Base-by-base conservation (phyloP, 805 yeast genomes). In the Suhomyces prunicola region DNA sequence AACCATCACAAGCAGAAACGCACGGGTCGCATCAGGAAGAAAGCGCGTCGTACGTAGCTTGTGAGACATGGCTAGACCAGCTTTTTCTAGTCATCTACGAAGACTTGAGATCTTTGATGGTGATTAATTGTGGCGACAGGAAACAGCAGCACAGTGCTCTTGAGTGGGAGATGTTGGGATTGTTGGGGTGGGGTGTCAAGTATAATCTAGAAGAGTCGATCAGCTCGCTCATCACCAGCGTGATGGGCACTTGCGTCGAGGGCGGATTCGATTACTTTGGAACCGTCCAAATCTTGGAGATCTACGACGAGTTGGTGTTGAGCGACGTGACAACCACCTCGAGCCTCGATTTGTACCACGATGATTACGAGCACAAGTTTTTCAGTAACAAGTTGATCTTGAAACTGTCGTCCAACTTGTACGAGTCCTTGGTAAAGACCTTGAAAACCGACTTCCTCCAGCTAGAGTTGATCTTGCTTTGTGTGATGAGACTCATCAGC, bases 31-130 rank as follows among this genome's bases (percentile, higher is more conserved):
- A 2, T 23, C 17, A 12, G n/a, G 27, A 29, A 24, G 13, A 27
- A 6, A 5, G 26, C 24, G 2, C 7, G 4, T 22, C 24, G 3
- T 17, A 9, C n/a, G 50, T 54, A 2, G 48, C 83, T 35, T 88
- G 96, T 66, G 93, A 87, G 63, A 74, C 83, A 51, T 88, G 96
- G 92, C 73, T 90, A 29, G 96, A 89, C 57, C 85, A 85, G 61
- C 70, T 89, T 48, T 87, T 89, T 64, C 71, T 86, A 69, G 77
- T 85, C 1, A 69, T 89, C 29, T 88, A 84, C 63, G 92, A 87
- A 54, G 91, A 86, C 59, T 68, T 69, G 27, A 63, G 62, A 12
- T 55, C 63, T 1, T 53, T 72, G 48, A 65, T 71, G 60, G 56
- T 62, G 13, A 59, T 69, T 2, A 51, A 64, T 4, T 52, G 65